Evolutionary conservation across 2,329 filamentous ascomycete genomes (phyloP), one percentile per base, ranked within the genome.

Genomic region (Aspergillus uvarum): DNA sequence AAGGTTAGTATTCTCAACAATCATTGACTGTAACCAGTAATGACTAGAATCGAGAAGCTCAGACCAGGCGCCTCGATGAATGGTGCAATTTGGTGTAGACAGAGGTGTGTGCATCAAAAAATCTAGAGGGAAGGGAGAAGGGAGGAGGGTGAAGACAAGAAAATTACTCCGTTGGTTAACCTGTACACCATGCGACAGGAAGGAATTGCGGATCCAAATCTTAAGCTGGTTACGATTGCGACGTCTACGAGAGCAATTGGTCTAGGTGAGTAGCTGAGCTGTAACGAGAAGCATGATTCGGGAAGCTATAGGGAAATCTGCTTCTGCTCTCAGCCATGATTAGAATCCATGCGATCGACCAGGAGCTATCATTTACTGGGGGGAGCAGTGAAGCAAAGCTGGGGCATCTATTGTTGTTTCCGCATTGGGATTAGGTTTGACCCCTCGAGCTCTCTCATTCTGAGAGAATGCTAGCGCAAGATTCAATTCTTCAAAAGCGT

Each of bases 121-220:
- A 42, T 32, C 4, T 22, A 42, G 52, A 22, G 52, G 32, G 12
- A 16, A 16, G 26, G 26, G 26, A 29, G 26, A 29, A 29, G 26
- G 26, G 26, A 29, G 10, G n/a, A 42, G 22, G 32, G 38, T 47
- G 1, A 7, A 7, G n/a, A 47, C 21, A 48, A 35, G 16, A 12
- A 35, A 29, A 35, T 35, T 35, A 35, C 14, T 35, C 32, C 32
- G 14, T 35, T 31, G 16, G 14, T 35, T 31, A 11, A 21, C 7
- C 26, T 8, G 7, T 29, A 29, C 42, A 55, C 47, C 42, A 47
- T 26, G 29, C 42, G 16, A 22, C 53, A 12, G 14, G 12, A 35
- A 19, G 14, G 12, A 24, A 21, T 26, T 44, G 53, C 53, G 53
- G 53, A 38, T 55, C 53, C 26, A 48, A 55, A 55, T 35, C 24